Conservation (phyloP, 2,329 filamentous ascomycete genomes). For the Aspergillus cejpii region DNA sequence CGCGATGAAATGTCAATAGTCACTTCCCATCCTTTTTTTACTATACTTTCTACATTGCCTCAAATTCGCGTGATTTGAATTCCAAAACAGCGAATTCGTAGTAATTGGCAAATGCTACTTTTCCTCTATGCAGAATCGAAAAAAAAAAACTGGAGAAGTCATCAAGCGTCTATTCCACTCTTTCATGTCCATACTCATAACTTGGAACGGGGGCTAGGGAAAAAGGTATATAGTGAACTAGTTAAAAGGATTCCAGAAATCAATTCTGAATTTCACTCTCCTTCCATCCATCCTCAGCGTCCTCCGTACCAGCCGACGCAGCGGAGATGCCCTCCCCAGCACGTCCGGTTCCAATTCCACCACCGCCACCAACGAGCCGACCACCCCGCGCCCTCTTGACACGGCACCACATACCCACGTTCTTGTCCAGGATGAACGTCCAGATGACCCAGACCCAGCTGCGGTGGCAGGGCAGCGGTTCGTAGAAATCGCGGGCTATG, state of each 20-base stretch:
- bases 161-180: background rate
- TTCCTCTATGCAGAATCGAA: no score
- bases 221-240: background rate
- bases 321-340: slow-evolving; percentile 42
- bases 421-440: slow-evolving; percentile 88
- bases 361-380: slow-evolving; percentile 48
- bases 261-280: slow-evolving; percentile 62
- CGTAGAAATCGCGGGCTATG: slow-evolving; percentile 87
- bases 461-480: slow-evolving; percentile 72
- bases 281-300: slow-evolving; percentile 55
- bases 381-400: slow-evolving; percentile 85
- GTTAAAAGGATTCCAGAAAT: slow-evolving; percentile 2
- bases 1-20: slow-evolving; percentile 7
- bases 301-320: slow-evolving; percentile 42
- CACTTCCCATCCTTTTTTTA: slow-evolving; percentile 5
- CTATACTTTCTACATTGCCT: slow-evolving; percentile 17
- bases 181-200: background rate
- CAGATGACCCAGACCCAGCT: slow-evolving; percentile 93
- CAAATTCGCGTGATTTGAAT: background rate
- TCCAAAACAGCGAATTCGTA: no score
- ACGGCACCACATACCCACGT: slow-evolving; percentile 82
- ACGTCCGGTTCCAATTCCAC: slow-evolving; percentile 32
- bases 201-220: background rate
- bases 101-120: no score
- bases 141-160: no score